A percentile compares a stretch with the other conserved stretches of the same genome.
These are phyloP conservation scores for Periconia sp. DNA, from an alignment of 2,329 filamentous ascomycete genomes.

Conservation along the genomic window DNA sequence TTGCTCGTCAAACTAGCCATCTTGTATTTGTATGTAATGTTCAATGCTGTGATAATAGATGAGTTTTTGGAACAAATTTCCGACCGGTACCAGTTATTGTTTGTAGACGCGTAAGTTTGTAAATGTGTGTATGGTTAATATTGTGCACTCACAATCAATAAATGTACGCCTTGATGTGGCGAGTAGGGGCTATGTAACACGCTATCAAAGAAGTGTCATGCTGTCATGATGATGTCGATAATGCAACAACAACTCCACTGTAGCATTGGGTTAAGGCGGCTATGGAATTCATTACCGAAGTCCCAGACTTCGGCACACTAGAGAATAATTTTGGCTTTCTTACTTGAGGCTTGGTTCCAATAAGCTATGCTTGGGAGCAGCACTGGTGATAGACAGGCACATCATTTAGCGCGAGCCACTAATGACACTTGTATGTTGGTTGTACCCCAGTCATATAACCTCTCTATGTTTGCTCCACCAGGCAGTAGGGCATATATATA, in stretches of 20 bases:
- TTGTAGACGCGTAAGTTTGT: background rate
- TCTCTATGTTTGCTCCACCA: too few species aligned
- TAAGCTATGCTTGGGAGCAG: too few species aligned
- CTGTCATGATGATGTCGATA: background rate
- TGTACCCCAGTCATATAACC: too few species aligned
- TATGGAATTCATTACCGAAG: background rate
- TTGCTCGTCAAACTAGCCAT: slow-evolving; percentile 24
- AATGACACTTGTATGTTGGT: too few species aligned
- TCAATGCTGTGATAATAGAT: background rate
- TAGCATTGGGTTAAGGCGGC: background rate
- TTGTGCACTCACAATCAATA: background rate
- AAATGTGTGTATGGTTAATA: background rate
- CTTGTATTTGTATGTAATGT: background rate
- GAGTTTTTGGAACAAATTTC: background rate
- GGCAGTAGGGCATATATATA: too few species aligned
- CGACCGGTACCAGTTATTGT: background rate
- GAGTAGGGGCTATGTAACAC: background rate
- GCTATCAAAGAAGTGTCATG: background rate
- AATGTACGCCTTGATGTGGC: background rate
- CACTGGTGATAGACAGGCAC: too few species aligned
- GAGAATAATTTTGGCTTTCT: too few species aligned
- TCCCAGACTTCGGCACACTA: too few species aligned
- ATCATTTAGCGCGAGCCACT: too few species aligned
- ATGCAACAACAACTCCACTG: background rate
- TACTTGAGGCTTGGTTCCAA: too few species aligned